phyloP scores from a whole-genome alignment of 352 stramenopile species.

The Blastocystis sp. region DNA sequence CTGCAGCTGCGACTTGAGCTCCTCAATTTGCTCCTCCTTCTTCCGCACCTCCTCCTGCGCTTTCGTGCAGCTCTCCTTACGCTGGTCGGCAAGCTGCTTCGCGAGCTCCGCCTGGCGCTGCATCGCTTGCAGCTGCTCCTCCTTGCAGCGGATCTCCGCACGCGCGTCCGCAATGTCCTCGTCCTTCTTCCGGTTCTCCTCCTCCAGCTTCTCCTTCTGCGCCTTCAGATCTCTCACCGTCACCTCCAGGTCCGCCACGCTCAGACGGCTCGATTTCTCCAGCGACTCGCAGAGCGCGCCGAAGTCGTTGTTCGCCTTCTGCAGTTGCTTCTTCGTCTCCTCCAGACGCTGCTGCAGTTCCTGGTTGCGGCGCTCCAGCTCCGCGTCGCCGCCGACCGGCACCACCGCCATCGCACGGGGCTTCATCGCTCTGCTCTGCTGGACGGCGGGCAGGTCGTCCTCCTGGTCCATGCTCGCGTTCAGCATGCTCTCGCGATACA shows the following conservation, averaged over 20 bases:
- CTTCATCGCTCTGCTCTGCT: not conserved
- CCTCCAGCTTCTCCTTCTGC: slow-evolving; percentile 33
- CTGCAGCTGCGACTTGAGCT: not conserved
- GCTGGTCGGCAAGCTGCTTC: not conserved
- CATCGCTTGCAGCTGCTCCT: slow-evolving; percentile 37
- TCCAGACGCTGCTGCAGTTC: not conserved
- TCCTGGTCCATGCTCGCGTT: not conserved
- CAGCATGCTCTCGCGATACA: not conserved
- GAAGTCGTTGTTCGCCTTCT: slow-evolving; percentile 16
- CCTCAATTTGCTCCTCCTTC: slow-evolving; percentile 32
- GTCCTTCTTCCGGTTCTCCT: slow-evolving; percentile 16
- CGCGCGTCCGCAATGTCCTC: not conserved
- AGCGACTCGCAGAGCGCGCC: not conserved
- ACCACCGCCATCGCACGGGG: not conserved
- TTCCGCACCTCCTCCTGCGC: not conserved
- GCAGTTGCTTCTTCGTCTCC: slow-evolving; percentile 30
- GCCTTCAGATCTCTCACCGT: slow-evolving; percentile 5
- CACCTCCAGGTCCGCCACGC: not conserved
- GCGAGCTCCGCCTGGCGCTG: not conserved
- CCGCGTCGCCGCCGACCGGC: not conserved
- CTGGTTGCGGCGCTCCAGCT: slow-evolving; percentile 9
- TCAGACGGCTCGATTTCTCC: not conserved
- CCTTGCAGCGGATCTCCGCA: not conserved
- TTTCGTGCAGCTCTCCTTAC: not conserved
- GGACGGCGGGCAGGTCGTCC: not conserved